phyloP scores from a whole-genome alignment of 2,329 filamentous ascomycete genomes.

The Hansfordia pulvinata region DNA sequence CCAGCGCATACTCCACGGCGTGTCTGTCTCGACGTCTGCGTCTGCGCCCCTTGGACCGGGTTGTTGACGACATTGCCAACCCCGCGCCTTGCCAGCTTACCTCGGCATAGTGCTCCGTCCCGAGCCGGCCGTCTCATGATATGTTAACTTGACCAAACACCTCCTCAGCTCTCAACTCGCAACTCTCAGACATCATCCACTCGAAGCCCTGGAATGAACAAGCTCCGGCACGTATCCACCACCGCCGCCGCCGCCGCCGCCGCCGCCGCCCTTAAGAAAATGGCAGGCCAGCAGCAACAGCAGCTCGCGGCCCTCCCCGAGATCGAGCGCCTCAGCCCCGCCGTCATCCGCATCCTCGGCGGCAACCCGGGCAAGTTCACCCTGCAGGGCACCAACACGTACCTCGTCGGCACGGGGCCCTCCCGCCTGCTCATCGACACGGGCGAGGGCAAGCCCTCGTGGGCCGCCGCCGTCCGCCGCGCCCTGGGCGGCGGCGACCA shows the following conservation, averaged over 20 bases:
- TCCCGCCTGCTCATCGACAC: slow-evolving; percentile 78
- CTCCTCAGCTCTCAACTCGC: no score
- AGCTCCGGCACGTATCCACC: slow-evolving; percentile 2
- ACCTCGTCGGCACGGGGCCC: slow-evolving; percentile 67
- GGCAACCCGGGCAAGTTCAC: slow-evolving; percentile 81
- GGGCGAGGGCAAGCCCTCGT: slow-evolving; percentile 65
- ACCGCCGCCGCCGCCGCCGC: slow-evolving; percentile 9
- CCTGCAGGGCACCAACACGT: slow-evolving; percentile 81
- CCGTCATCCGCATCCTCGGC: slow-evolving; percentile 72
- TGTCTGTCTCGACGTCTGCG: no score
- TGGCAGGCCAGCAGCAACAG: no score
- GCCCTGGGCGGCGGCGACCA: slow-evolving; percentile 51
- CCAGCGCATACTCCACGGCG: no score
- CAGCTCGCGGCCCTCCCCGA: slow-evolving; percentile 53
- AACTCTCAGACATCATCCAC: no score
- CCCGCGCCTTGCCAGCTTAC: no score
- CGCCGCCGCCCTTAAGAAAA: slow-evolving; percentile 20
- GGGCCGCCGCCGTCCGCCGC: slow-evolving; percentile 52
- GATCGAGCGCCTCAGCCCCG: slow-evolving; percentile 64
- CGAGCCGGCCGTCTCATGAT: no score
- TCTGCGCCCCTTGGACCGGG: no score
- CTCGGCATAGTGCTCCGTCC: no score
- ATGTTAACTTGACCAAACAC: no score
- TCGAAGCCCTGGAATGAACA: no score
- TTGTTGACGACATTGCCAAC: no score